Conservation (phyloP, 805 yeast genomes). For the Candida ovalis region DNA sequence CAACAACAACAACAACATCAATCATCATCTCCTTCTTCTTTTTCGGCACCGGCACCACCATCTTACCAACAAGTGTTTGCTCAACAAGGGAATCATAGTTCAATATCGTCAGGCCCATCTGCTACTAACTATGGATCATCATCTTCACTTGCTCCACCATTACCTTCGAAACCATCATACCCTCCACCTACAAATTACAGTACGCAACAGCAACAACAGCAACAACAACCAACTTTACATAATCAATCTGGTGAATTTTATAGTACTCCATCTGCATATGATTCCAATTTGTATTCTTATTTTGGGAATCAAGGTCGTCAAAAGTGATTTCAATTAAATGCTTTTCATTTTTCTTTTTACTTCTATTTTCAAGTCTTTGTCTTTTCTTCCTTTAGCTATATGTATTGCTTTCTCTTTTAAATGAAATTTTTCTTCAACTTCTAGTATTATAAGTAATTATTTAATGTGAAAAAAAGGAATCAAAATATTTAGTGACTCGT, state of each 20-base stretch:
- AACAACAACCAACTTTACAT: slow-evolving; percentile 7
- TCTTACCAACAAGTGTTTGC: neutral
- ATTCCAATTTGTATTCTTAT: slow-evolving; percentile 42
- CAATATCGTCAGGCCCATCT: slow-evolving; percentile 1
- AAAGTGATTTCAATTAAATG: neutral
- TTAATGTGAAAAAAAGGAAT: too few species aligned
- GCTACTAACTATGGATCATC: neutral
- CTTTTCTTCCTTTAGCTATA: too few species aligned
- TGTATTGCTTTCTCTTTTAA: too few species aligned
- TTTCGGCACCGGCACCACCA: slow-evolving; percentile 11
- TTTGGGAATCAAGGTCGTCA: slow-evolving; percentile 21
- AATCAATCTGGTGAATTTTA: slow-evolving; percentile 35
- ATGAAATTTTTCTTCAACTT: too few species aligned
- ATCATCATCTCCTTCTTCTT: slow-evolving; percentile 10
- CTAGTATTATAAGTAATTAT: too few species aligned
- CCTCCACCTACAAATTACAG: neutral
- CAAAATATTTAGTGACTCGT: too few species aligned
- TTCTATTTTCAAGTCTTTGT: neutral
- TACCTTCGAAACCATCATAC: slow-evolving; percentile 25
- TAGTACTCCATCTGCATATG: slow-evolving; percentile 47
- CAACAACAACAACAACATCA: slow-evolving; percentile 10
- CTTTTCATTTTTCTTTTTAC: neutral
- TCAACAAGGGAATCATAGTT: neutral
- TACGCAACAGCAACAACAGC: slow-evolving; percentile 1
- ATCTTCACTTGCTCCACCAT: slow-evolving; percentile 19